These are phyloP conservation scores for Xerocomus amazonicus DNA, from an alignment of 1,284 basidiomycete species.

Conservation along the genomic window DNA sequence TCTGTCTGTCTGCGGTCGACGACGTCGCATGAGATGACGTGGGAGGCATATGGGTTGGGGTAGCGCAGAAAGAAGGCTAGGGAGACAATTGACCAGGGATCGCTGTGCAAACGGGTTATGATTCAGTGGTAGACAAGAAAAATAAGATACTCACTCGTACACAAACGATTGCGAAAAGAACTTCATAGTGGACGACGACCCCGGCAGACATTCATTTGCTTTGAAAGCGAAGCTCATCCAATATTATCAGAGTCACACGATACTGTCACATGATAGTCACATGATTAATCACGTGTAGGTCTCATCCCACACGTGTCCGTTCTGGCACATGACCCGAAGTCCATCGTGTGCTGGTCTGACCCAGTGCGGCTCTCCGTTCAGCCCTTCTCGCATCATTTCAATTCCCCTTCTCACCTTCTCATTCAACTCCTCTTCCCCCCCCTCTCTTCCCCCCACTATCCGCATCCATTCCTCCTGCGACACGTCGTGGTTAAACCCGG, in stretches of 20 bases:
- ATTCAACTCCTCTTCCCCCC: constrained; percentile 30
- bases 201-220: background rate
- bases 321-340: constrained; percentile 43
- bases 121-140: background rate
- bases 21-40: constrained; percentile 94
- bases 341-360: constrained; percentile 71
- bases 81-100: constrained; percentile 88
- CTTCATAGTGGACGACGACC: constrained; percentile 57
- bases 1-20: constrained; percentile 76
- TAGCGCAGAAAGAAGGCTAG: constrained; percentile 95
- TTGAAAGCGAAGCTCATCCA: background rate
- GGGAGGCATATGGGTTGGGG: constrained; percentile 93
- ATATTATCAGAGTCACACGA: background rate
- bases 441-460: constrained; percentile 39
- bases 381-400: constrained; percentile 43
- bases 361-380: constrained; percentile 49
- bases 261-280: constrained; percentile 14
- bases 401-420: constrained; percentile 42
- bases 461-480: constrained; percentile 65
- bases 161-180: constrained; percentile 77
- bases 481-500: constrained; percentile 69
- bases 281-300: constrained; percentile 35
- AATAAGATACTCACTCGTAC: constrained; percentile 60
- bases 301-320: constrained; percentile 46
- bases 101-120: constrained; percentile 51